Evolutionary conservation across 345 rosid species (phyloP), one percentile per base, ranked within the genome.

Genomic region (Bruguiera parviflora): DNA sequence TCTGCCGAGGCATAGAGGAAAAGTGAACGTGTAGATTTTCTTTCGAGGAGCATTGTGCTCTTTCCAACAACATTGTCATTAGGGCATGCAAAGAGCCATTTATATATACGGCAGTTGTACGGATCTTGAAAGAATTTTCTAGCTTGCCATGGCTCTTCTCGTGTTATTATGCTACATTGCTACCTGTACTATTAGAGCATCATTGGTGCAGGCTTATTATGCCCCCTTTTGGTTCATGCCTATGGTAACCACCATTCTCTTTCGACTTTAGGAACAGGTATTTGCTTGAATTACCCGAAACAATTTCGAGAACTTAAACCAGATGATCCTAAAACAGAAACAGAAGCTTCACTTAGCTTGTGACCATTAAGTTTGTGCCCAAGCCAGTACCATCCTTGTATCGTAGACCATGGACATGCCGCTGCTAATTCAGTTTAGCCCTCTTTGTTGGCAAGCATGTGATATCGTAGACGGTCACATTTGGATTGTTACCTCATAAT

Each of bases 41-140:
- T 58, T 65, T 69, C 22, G n/a, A 35, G 32, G n/a, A 53, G 46
- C 64, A 46, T 55, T 63, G 59, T 29, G 28, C 31, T 33, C 31
- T 61, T 47, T 67, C 47, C 60, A 25, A 29, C 24, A 66, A 55
- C 59, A 15, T 43, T 18, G 32, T 49, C 64, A 18, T 68, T 64
- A 52, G 60, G 47, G 60, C 24, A 5, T 58, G 58, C 25, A 64
- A 47, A 58, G 32, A 5, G 31, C 47, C 29, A 37, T 25, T 24
- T 18, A 20, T 71, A 55, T 39, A 10, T 43, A 37, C 15, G 22
- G 46, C 16, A 56, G 58, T 13, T 8, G 22, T 6, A 53, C 8
- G 28, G 6, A 53, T 53, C 27, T 53, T 53, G 27, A 22, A 22
- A 55, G 11, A 55, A 55, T 22, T 65, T 65, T 72, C 19, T 32